Evolutionary conservation across 2,329 filamentous ascomycete species (phyloP).

Genomic region (Colletotrichum sp.): DNA sequence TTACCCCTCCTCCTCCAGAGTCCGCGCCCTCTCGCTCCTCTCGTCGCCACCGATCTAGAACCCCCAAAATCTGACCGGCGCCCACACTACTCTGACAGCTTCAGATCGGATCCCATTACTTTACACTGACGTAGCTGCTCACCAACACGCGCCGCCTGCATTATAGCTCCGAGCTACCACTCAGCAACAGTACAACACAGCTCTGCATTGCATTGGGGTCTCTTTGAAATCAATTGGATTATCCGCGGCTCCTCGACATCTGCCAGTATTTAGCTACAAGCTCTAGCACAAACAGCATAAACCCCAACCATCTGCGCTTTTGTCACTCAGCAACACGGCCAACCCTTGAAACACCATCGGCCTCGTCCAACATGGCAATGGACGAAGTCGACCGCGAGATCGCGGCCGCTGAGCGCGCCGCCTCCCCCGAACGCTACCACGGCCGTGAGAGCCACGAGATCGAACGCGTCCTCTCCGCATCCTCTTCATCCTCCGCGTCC

Average conservation of each 20-base stretch:
- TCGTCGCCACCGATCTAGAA: conserved; percentile 3
- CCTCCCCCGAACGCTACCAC: conserved; percentile 44
- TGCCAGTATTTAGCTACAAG: neutral
- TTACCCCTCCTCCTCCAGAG: neutral
- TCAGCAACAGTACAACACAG: neutral
- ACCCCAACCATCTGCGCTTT: neutral
- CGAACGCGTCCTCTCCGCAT: conserved; percentile 62
- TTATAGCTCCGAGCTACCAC: neutral
- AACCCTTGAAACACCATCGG: neutral
- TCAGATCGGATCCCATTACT: neutral
- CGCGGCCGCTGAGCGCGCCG: conserved; percentile 58
- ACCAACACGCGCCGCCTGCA: neutral
- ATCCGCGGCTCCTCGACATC: neutral
- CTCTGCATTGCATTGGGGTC: neutral
- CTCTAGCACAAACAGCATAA: neutral
- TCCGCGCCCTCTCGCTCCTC: neutral
- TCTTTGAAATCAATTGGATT: neutral
- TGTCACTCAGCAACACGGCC: neutral
- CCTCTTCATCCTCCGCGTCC: conserved; percentile 53
- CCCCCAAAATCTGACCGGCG: conserved; percentile 4
- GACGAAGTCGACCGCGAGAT: conserved; percentile 60
- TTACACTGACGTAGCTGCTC: conserved; percentile 8
- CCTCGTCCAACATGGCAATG: conserved; percentile 39
- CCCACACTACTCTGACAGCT: neutral
- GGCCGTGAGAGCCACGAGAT: conserved; percentile 57